Conservation (phyloP, 148 eudicot species). For the Rhododendron vialii region DNA sequence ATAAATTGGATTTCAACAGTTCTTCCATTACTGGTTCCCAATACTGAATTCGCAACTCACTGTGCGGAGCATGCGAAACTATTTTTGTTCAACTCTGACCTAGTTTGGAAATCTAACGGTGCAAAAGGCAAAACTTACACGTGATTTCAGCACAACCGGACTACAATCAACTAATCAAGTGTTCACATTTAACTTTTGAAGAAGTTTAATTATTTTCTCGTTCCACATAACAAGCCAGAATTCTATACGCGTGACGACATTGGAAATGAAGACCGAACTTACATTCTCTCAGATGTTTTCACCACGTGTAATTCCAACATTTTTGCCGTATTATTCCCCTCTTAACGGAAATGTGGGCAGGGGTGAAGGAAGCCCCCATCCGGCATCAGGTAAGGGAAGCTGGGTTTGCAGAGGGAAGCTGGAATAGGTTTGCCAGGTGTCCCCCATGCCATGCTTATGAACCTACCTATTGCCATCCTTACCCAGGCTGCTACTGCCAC, state of each 20-base stretch:
- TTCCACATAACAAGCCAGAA: neutral
- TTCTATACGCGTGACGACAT: neutral
- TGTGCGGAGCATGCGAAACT: neutral
- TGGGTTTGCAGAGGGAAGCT: neutral
- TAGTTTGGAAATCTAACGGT: neutral
- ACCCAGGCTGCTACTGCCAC: neutral
- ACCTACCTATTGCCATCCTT: neutral
- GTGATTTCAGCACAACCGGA: neutral
- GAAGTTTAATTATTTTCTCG: neutral
- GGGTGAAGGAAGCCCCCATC: neutral
- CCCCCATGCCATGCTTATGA: neutral
- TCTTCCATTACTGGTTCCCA: neutral
- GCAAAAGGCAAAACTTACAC: neutral
- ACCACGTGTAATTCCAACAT: neutral
- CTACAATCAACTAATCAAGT: neutral
- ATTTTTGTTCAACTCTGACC: neutral
- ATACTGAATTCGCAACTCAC: neutral
- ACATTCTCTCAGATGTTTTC: neutral
- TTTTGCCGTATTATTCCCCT: neutral
- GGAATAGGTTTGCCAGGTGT: neutral
- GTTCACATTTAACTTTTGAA: neutral
- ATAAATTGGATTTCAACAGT: neutral
- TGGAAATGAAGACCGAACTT: neutral
- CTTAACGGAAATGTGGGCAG: neutral
- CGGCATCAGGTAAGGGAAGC: neutral